phyloP scores from a whole-genome alignment of 129 eudicot species.

The Arctium minus region DNA sequence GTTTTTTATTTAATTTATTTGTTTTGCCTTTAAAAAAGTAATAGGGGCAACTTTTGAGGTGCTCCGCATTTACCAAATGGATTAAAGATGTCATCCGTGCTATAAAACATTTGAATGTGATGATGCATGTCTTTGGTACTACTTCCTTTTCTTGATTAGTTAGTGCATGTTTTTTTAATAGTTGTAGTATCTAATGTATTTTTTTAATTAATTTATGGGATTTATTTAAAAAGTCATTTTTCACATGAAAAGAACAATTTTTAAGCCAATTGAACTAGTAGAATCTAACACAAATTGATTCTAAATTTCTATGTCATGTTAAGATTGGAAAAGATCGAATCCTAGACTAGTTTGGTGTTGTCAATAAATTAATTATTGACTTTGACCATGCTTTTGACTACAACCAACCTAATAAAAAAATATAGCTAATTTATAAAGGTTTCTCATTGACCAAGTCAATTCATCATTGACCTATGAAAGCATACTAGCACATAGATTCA shows the following conservation, averaged over 20 bases:
- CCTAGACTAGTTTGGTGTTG: not conserved
- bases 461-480: too few species aligned
- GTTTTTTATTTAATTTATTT: too few species aligned
- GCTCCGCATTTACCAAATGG: too few species aligned
- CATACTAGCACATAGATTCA: too few species aligned
- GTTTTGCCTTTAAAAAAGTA: too few species aligned
- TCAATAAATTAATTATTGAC: not conserved
- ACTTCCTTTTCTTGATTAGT: too few species aligned
- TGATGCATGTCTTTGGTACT: too few species aligned
- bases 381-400: not conserved
- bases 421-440: too few species aligned
- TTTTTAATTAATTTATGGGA: not conserved
- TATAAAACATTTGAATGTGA: too few species aligned
- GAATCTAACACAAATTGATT: not conserved
- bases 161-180: not conserved
- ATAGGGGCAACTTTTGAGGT: too few species aligned
- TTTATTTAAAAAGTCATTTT: not conserved
- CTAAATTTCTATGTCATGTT: not conserved
- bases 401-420: not conserved
- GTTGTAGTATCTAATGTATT: not conserved
- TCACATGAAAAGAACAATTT: not conserved
- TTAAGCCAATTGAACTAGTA: not conserved
- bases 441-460: too few species aligned
- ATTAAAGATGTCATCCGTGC: too few species aligned
- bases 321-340: not conserved